Base-by-base conservation (phyloP, 768 basidiomycete species). In the Boletus reticulatus region DNA sequence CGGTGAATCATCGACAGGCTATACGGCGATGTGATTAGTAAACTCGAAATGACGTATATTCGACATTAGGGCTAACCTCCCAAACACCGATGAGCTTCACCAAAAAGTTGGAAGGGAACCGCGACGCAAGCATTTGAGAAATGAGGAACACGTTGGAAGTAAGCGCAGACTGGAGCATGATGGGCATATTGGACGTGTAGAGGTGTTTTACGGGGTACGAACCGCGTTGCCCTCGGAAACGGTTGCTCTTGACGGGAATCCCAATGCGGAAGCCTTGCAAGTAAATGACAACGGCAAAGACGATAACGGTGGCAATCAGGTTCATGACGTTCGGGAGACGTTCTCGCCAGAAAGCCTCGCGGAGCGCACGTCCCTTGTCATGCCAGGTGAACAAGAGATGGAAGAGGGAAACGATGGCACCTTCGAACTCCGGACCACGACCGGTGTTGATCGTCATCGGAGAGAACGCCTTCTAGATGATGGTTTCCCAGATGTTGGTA, bases 391-490 rank as follows among this genome's bases (percentile, higher is more conserved):
- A 97, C 55, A 98, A 76, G 50, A 98, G 83, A 70, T 98, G 97
- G 92, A 98, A 97, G 52, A 98, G 82, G 2, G 95, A 88, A 62
- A 98, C 90, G 62, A 98, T 79, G 37, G 96, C 97, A 58, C 97
- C 97, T 67, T 98, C 96, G 62, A 98, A 99, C 72, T 99, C 97
- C 50, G 95, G 91, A 4, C 96, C 96, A 60, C 96, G 91, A 38
- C 96, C 97, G 31, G 94, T 98, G 83, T 98, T 98, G 75, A 98
- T 76, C 44, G 97, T 98, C 20, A 94, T 98, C 11, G 97, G 97
- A 1, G 93, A 95, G 77, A 99, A 98, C 2, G 96, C 97, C 70
- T 99, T 99, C 96, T 96, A 99, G 70, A 98, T 86, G 77, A 99
- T 98, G 59, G 89, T 92, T 74, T 99, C 97, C 74, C 96, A 98